Base-by-base conservation (phyloP, 2,329 filamentous ascomycete genomes). In the Penicillium aurantiogriseum region DNA sequence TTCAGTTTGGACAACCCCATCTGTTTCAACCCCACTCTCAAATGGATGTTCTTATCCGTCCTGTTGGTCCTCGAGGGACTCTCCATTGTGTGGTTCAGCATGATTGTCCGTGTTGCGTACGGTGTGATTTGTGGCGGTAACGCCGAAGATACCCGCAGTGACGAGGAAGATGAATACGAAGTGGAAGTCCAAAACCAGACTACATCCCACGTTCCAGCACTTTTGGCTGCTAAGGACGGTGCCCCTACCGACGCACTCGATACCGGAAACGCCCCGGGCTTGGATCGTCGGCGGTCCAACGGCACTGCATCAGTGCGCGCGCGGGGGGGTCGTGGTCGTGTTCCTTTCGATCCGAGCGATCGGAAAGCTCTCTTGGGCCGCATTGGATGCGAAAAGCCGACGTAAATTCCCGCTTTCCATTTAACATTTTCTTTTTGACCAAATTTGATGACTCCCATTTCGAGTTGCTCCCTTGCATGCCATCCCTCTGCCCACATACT, bases 101-200 rank as follows among this genome's bases (percentile, higher is more conserved):
- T 96, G 86, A 96, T 97, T 64, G 76, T 92, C 39, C 85, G 87
- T 56, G 90, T 99, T 2, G 92, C 92, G 23, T 82, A 89, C 61
- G 87, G 88, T 60, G 92, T 97, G 6, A 71, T 97, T 36, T 84
- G 82, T 50, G 72, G 69, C 19, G 92, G 93, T 33, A 84, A 85
- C 33, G 92, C 93, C 5, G 92, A 97, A 62, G 94, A 99, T 70
- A 84, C 86, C 19, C 86, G 94, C 55, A 96, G 91, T 62, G 93
- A 97, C 66, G 88, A 79, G 6, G 90, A 87, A 23, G 87, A 83
- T 3, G 85, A 85, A 25, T 82, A 83, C 15, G 78, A 84, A n/a
- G 15, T 3, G 9, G 79, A 52, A 46, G 50, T 56, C 3, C 54
- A 57, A 5, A 29, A 33, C 15, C 43, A 59, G 27, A 13, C 52